Conservation (phyloP, 192 early-diverging fungal species). For the Coemansia sp. region DNA sequence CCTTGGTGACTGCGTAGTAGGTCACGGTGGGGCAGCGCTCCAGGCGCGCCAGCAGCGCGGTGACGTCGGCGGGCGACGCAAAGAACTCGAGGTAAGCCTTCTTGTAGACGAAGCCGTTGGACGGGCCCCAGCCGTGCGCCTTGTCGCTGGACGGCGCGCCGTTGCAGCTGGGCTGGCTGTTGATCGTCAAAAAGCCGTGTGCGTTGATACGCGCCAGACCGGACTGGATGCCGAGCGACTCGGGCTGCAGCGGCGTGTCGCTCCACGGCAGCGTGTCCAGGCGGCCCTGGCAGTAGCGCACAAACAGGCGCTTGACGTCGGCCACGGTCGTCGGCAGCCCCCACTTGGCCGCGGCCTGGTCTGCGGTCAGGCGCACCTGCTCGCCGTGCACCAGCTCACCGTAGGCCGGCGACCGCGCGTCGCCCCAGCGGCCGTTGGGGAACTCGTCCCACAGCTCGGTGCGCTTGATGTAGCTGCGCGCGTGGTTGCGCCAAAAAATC, state of each 20-base stretch:
- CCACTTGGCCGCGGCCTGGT: constrained; percentile 80
- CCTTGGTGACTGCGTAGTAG: constrained; percentile 87
- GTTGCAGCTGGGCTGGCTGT: constrained; percentile 94
- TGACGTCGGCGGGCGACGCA: constrained; percentile 70
- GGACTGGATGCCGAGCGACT: constrained; percentile 74
- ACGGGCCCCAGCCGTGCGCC: constrained; percentile 91
- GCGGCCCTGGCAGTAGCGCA: constrained; percentile 79
- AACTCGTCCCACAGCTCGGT: constrained; percentile 98
- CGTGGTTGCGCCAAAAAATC: constrained; percentile 98
- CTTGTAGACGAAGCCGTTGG: constrained; percentile 94
- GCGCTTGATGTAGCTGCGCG: constrained; percentile 85
- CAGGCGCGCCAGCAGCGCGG: constrained; percentile 63
- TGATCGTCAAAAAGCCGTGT: constrained; percentile 92
- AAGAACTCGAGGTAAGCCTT: constrained; percentile 98
- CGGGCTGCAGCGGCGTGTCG: constrained; percentile 75
- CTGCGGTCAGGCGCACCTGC: constrained; percentile 77
- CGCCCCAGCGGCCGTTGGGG: constrained; percentile 98
- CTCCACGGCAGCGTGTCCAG: constrained; percentile 90
- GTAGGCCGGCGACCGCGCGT: constrained; percentile 89
- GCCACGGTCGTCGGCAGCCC: constrained; percentile 63
- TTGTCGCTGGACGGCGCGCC: constrained; percentile 78
- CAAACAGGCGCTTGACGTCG: constrained; percentile 81
- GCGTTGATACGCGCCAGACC: constrained; percentile 72
- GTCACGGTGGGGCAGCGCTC: constrained; percentile 67
- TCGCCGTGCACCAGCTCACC: constrained; percentile 82